These are phyloP conservation scores for Pseudoturritis turrita DNA, from an alignment of 345 rosid species.

Conservation along the genomic window DNA sequence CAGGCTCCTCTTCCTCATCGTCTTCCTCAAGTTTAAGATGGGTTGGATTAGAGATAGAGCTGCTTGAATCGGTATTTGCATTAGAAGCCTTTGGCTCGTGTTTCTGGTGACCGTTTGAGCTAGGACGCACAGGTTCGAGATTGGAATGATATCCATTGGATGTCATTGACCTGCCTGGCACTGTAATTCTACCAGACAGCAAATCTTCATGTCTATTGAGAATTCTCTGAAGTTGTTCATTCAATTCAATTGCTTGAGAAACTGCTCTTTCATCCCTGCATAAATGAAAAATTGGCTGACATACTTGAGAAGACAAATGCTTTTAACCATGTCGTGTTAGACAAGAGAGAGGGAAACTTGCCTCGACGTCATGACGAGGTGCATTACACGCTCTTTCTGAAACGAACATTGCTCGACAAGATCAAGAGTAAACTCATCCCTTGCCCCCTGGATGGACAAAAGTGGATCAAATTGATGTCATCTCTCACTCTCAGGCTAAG, in stretches of 20 bases:
- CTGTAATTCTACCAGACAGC: slow-evolving; percentile 43
- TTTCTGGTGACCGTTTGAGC: slow-evolving; percentile 37
- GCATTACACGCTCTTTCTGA: slow-evolving; percentile 95
- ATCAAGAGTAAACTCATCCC: slow-evolving; percentile 95
- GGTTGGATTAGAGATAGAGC: slow-evolving; percentile 35
- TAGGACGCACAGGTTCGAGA: slow-evolving; percentile 33
- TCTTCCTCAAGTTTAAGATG: slow-evolving; percentile 47
- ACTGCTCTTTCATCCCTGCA: slow-evolving; percentile 80
- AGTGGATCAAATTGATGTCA: neutral
- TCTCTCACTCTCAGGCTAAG: neutral
- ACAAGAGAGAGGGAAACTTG: slow-evolving; percentile 30
- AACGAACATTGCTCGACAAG: slow-evolving; percentile 98
- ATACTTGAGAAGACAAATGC: neutral
- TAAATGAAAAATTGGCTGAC: slow-evolving; percentile 1
- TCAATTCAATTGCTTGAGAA: slow-evolving; percentile 87
- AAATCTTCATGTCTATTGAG: slow-evolving; percentile 75
- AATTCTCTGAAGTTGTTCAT: slow-evolving; percentile 85
- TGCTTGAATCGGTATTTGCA: slow-evolving; percentile 33
- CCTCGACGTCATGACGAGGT: slow-evolving; percentile 88
- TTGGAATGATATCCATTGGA: slow-evolving; percentile 26
- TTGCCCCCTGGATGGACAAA: slow-evolving; percentile 58
- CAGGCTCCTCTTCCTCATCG: slow-evolving; percentile 70
- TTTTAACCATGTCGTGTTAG: neutral
- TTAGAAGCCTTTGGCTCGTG: slow-evolving; percentile 26
- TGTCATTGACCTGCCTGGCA: slow-evolving; percentile 36